Conservation (phyloP, 2,329 filamentous ascomycete genomes). For the Cadophora sp. region DNA sequence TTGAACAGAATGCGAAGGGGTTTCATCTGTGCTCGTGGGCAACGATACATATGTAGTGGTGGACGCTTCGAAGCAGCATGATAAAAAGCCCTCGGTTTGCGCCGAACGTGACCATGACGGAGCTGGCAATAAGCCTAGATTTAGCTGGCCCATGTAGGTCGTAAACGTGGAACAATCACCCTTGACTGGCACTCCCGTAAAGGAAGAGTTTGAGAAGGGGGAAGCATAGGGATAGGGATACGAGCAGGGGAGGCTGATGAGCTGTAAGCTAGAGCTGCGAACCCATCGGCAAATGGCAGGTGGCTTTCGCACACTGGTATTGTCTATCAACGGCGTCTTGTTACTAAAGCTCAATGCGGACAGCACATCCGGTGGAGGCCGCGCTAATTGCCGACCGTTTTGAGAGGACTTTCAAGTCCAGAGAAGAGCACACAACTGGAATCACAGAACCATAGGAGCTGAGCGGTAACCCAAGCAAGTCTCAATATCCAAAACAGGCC, state of each 20-base stretch:
- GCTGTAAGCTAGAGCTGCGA: conserved; percentile 1
- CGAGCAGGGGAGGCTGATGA: conserved; percentile 14
- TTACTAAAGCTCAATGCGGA: background rate
- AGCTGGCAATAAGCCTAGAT: background rate
- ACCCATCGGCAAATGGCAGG: background rate
- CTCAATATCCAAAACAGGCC: background rate
- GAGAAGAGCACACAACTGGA: too few species aligned
- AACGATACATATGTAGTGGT: background rate
- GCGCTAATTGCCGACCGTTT: conserved; percentile 11
- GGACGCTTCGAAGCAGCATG: background rate
- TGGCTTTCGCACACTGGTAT: background rate
- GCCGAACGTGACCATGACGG: conserved; percentile 6
- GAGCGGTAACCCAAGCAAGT: background rate
- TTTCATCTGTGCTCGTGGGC: background rate
- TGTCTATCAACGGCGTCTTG: background rate
- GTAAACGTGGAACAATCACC: conserved; percentile 4
- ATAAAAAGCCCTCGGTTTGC: background rate
- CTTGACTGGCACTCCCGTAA: background rate
- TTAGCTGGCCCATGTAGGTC: background rate
- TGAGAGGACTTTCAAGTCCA: too few species aligned
- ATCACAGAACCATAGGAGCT: background rate
- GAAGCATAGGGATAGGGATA: background rate
- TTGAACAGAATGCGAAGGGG: background rate
- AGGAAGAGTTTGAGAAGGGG: background rate
- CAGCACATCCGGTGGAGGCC: background rate